These are phyloP conservation scores for Plasmodium malariae DNA, from an alignment of 169 alveolate genomes.

Conservation along the genomic window DNA sequence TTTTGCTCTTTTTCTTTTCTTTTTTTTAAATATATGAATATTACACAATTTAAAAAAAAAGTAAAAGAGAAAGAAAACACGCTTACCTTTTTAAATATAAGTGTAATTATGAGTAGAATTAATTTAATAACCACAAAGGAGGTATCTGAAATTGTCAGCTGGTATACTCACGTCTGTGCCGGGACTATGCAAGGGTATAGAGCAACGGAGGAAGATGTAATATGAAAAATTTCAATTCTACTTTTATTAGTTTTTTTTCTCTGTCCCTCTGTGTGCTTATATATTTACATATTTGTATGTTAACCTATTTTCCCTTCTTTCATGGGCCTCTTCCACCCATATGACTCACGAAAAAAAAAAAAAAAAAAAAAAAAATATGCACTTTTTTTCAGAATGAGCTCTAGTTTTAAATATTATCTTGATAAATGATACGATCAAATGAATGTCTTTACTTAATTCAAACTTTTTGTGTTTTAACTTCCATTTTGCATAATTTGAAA, in stretches of 20 bases:
- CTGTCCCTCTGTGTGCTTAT: too few relatives aligned
- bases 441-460: not conserved
- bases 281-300: too few relatives aligned
- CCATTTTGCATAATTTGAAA: not conserved
- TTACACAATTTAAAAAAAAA: not conserved
- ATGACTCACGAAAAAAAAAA: too few relatives aligned
- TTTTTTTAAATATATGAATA: too few relatives aligned
- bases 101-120: conserved; percentile 34
- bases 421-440: too few relatives aligned
- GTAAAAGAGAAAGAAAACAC: not conserved
- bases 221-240: not conserved
- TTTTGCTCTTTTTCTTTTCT: not conserved
- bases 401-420: too few relatives aligned
- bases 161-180: conserved; percentile 75
- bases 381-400: too few relatives aligned
- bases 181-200: conserved; percentile 75
- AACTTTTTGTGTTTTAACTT: not conserved
- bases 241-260: too few relatives aligned
- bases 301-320: too few relatives aligned
- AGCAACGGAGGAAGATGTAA: conserved; percentile 71
- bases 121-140: conserved; percentile 71
- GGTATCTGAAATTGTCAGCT: conserved; percentile 68
- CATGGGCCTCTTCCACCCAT: too few relatives aligned
- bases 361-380: too few relatives aligned
- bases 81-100: not conserved